Evolutionary conservation across 2,329 filamentous ascomycete genomes (phyloP).

Genomic region (Torrubiellomyces zombiae): DNA sequence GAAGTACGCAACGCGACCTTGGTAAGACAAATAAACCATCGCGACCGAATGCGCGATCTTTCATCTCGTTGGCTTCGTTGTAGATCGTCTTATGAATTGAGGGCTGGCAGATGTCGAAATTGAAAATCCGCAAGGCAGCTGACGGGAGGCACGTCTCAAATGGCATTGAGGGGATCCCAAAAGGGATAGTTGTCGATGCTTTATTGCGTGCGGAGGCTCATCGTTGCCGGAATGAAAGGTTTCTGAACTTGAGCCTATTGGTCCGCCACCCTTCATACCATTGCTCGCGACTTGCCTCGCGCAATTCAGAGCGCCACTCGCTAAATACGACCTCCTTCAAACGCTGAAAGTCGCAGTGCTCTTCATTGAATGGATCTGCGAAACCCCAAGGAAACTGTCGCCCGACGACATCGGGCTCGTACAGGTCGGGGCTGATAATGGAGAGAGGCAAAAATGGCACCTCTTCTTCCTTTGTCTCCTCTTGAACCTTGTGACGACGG

Average conservation of each 20-base stretch:
- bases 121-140: no score
- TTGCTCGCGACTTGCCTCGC: constrained; percentile 75
- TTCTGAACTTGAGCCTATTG: constrained; percentile 41
- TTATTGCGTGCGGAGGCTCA: no score
- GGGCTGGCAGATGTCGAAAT: no score
- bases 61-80: no score
- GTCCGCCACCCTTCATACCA: constrained; percentile 97
- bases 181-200: no score
- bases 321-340: constrained; percentile 84
- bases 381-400: constrained; percentile 94
- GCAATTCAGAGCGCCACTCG: constrained; percentile 83
- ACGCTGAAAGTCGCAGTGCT: constrained; percentile 85
- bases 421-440: constrained; percentile 83
- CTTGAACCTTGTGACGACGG: constrained; percentile 27
- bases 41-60: no score
- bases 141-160: no score
- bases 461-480: constrained; percentile 32
- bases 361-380: constrained; percentile 76
- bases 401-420: constrained; percentile 64
- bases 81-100: no score
- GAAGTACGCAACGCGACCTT: no score
- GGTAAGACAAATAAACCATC: no score
- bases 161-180: no score
- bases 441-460: constrained; percentile 70
- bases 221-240: constrained; percentile 20